A percentile compares a stretch with the other conserved stretches of the same genome.
These are phyloP conservation scores for Castanea mollissima DNA, from an alignment of 306 rosid genomes.

Conservation along the genomic window DNA sequence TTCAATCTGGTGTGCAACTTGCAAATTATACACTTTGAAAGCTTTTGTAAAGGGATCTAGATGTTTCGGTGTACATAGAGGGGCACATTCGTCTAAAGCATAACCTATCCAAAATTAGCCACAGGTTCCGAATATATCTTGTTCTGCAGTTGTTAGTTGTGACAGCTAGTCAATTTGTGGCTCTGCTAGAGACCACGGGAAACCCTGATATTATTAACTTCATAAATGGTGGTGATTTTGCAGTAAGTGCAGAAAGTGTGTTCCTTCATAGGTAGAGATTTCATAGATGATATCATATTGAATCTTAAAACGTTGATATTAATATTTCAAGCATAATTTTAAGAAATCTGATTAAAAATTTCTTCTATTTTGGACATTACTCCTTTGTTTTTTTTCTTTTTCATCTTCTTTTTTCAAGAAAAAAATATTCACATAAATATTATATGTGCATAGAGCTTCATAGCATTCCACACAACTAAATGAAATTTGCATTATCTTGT, in stretches of 20 bases:
- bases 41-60: constrained; percentile 42
- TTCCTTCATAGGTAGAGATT: not conserved
- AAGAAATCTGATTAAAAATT: too few species aligned
- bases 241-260: constrained; percentile 30
- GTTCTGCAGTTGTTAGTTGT: constrained; percentile 40
- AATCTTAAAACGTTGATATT: too few species aligned
- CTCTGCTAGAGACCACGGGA: constrained; percentile 39
- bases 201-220: constrained; percentile 26
- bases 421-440: not conserved
- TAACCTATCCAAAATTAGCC: constrained; percentile 50
- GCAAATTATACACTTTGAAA: constrained; percentile 45
- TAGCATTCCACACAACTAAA: not conserved
- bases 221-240: constrained; percentile 45
- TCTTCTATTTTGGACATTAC: not conserved
- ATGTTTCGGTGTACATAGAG: constrained; percentile 35
- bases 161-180: constrained; percentile 37
- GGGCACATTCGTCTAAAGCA: constrained; percentile 38
- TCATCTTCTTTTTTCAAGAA: not conserved
- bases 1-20: constrained; percentile 46
- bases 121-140: constrained; percentile 44
- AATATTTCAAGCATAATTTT: too few species aligned
- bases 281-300: not conserved
- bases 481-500: too few species aligned
- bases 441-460: not conserved
- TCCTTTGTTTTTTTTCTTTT: not conserved